Evolutionary conservation across 2,329 filamentous ascomycete species (phyloP), one percentile per base, ranked within the genome.

Genomic region (Lanzia echinophila): DNA sequence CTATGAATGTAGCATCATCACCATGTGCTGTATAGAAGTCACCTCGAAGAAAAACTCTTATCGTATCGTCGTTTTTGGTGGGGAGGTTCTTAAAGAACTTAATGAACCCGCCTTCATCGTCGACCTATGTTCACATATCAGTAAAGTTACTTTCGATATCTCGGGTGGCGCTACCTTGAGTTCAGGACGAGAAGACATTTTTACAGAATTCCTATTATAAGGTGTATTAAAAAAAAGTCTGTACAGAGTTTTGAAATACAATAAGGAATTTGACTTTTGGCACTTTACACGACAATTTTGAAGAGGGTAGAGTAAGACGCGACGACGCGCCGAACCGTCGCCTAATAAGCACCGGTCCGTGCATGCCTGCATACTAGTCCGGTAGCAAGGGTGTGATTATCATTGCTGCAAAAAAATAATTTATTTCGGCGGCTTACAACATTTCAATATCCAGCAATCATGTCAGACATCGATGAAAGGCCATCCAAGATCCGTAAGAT

Each of bases 21-120:
- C 88, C 89, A 66, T 95, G 90, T n/a, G 91, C 88, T 6, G 92
- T 96, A 70, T 96, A 96, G 80, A 86, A 99, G 68, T 99, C 94
- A 34, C 88, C 87, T 60, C 94, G 84, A 66, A 97, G 91, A 68
- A 97, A 97, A 56, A 99, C 86, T 51, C 94, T 86, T 51, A 99
- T 79, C 0, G 89, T 91, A 52, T 88, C 86, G 38, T 83, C 79
- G 62, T 83, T 82, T 50, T 83, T 82, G 13, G 75, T 65, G 6
- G 90, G 83, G 2, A 99, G 79, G n/a, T 84, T 86, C 64, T 92
- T 92, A 77, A 95, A 99, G 74, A 90, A 95, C 63, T 86, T 89
- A 73, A 97, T 96, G 77, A 99, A 99, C 62, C 92, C 90, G 67
- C 86, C 84, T 75, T 99, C 94, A 68, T 99, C 94, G 67, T 99